These are phyloP conservation scores for Xylaria cubensis DNA, from an alignment of 495 filamentous ascomycete species.

Conservation along the genomic window DNA sequence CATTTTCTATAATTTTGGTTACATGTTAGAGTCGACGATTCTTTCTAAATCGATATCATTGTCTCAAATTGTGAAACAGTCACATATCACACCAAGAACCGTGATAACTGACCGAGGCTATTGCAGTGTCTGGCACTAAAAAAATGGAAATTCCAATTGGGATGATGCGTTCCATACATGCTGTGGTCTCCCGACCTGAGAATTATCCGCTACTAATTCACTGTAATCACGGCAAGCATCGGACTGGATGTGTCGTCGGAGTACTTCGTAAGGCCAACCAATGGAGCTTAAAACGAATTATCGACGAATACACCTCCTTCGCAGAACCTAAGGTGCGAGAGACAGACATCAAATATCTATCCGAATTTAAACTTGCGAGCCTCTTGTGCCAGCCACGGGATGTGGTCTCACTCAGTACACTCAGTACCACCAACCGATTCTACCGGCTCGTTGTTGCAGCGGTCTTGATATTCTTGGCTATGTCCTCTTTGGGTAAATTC, in stretches of 20 bases:
- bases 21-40: background rate
- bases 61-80: background rate
- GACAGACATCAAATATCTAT: conserved; percentile 58
- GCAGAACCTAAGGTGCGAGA: conserved; percentile 68
- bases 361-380: conserved; percentile 43
- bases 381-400: conserved; percentile 26
- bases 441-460: conserved; percentile 32
- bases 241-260: conserved; percentile 81
- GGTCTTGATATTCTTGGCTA: conserved; percentile 29
- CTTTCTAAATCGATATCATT: too few relatives aligned
- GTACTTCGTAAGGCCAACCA: conserved; percentile 70
- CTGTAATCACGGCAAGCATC: conserved; percentile 91
- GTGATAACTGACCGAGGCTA: background rate
- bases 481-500: conserved; percentile 15
- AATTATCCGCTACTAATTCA: conserved; percentile 83
- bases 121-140: conserved; percentile 72
- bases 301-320: conserved; percentile 72
- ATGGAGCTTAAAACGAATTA: conserved; percentile 61
- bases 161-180: conserved; percentile 68
- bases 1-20: background rate
- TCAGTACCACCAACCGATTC: conserved; percentile 19
- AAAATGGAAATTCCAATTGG: conserved; percentile 66
- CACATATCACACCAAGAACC: background rate
- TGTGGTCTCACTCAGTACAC: background rate
- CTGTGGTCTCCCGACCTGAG: conserved; percentile 65